A percentile compares a stretch with the other conserved stretches of the same genome.
phyloP scores from a whole-genome alignment of 2,329 filamentous ascomycete genomes.

The Trichoderma sp. region DNA sequence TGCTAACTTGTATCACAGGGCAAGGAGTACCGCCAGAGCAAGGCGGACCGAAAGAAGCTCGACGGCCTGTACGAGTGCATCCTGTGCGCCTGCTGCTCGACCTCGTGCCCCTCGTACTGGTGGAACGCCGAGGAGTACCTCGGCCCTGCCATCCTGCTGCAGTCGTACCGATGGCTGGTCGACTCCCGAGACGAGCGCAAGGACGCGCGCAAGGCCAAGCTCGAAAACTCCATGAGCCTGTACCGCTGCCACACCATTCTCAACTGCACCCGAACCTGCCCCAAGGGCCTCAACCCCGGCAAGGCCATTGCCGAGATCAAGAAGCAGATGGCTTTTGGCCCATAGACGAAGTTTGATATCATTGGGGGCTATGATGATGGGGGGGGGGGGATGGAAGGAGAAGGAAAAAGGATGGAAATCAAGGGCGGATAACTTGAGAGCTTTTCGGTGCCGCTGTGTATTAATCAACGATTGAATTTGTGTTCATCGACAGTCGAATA shows the following conservation, averaged over 20 bases:
- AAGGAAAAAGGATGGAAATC: not conserved
- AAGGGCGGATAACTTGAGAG: slow-evolving; percentile 12
- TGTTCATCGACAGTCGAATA: slow-evolving; percentile 28
- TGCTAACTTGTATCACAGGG: slow-evolving; percentile 57
- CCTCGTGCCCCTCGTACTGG: slow-evolving; percentile 99
- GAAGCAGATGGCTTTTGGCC: slow-evolving; percentile 79
- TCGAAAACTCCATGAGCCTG: slow-evolving; percentile 98
- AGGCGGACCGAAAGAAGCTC: slow-evolving; percentile 92
- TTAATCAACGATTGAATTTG: slow-evolving; percentile 23
- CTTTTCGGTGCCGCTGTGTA: slow-evolving; percentile 23
- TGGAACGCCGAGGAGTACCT: slow-evolving; percentile 99
- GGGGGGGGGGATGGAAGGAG: not conserved
- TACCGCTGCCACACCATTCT: slow-evolving; percentile 99
- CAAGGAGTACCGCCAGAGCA: slow-evolving; percentile 87
- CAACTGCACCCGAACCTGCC: slow-evolving; percentile 96
- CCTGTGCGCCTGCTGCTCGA: slow-evolving; percentile 98
- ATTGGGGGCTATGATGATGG: not conserved
- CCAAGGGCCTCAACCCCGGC: slow-evolving; percentile 96
- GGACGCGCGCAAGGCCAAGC: slow-evolving; percentile 80
- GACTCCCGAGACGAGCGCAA: slow-evolving; percentile 93
- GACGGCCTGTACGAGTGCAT: slow-evolving; percentile 99
- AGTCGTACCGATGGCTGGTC: slow-evolving; percentile 96
- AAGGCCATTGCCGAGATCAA: slow-evolving; percentile 97
- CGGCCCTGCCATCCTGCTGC: slow-evolving; percentile 91
- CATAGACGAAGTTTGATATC: not conserved